A percentile compares a stretch with the other conserved stretches of the same genome.
These are phyloP conservation scores for Globisporangium apiculatum DNA, from an alignment of 352 stramenopile genomes.

Conservation along the genomic window DNA sequence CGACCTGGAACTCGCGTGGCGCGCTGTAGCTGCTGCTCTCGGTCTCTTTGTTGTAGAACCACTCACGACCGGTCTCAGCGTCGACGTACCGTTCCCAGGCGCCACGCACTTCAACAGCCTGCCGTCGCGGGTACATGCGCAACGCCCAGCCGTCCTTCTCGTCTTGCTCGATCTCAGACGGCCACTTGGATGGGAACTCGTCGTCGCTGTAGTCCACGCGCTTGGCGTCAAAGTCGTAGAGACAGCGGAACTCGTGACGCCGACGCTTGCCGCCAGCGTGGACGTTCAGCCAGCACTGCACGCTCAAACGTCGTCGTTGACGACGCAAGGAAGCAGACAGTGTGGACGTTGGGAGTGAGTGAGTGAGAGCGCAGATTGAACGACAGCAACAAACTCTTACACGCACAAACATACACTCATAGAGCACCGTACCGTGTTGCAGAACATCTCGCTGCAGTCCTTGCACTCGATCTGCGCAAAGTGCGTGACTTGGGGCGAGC, in stretches of 20 bases:
- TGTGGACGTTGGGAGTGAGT: too few species aligned
- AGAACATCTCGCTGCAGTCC: conserved; percentile 89
- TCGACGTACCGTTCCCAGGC: conserved; percentile 66
- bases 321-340: too few species aligned
- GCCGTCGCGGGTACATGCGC: conserved; percentile 40
- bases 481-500: conserved; percentile 8
- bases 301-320: too few species aligned
- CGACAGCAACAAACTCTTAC: too few species aligned
- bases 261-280: conserved; percentile 78
- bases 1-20: conserved; percentile 18
- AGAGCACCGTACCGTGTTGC: conserved; percentile 35
- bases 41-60: conserved; percentile 74
- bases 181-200: conserved; percentile 89
- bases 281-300: conserved; percentile 82
- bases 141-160: conserved; percentile 77
- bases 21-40: conserved; percentile 43
- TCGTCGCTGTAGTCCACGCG: conserved; percentile 89
- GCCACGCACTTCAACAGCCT: conserved; percentile 31
- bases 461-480: conserved; percentile 81
- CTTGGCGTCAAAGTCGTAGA: conserved; percentile 90
- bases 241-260: conserved; percentile 73
- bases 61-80: conserved; percentile 25
- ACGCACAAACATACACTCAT: not conserved
- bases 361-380: too few species aligned
- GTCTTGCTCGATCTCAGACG: conserved; percentile 85